Evolutionary conservation across 1,139 yeast genomes (phyloP), one percentile per base, ranked within the genome.

Genomic region (Taphrina populina): DNA sequence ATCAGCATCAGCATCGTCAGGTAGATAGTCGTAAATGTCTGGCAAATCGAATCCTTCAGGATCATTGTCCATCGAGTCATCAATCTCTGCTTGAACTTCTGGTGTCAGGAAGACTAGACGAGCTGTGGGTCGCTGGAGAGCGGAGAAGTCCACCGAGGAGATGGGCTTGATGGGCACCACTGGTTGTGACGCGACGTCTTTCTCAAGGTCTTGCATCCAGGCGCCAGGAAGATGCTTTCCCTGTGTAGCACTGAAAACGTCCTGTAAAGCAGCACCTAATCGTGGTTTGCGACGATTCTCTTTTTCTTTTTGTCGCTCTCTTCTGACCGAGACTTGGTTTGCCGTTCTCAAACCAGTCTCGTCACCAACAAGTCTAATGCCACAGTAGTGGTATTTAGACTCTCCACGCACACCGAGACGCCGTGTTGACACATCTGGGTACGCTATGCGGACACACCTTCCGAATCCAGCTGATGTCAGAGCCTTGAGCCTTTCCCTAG

Each of bases 321-420:
- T 29, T 23, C 54, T 40, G 30, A 49, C 44, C 7, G 54, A 49
- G 21, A 37, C 54, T 21, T 40, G 54, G 33, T 49, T 49, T 6
- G 54, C 44, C 11, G 54, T 49, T 39, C 54, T 40, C 54, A 37
- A 19, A 15, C 44, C 54, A 5, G 54, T 17, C 17, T 64, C 73
- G 49, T 80, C 85, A 7, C 80, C 84, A 17, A 78, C 71, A 54
- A 88, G 69, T 63, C 77, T 78, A 53, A 88, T 75, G 1, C 96
- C 96, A 70, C 95, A 87, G 67, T 88, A 90, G 67, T 88, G 95
- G 68, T 90, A 88, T 65, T 87, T 86, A 19, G 92, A 83, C 66
- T 85, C 90, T 6, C 96, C 96, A 55, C 96, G 75, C 70, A 84
- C 83, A 10, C 96, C 97, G 59, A 88, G 73, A 60, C 97, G 76